Base-by-base conservation (phyloP, 306 rosid species). In the Cicer cuneatum region DNA sequence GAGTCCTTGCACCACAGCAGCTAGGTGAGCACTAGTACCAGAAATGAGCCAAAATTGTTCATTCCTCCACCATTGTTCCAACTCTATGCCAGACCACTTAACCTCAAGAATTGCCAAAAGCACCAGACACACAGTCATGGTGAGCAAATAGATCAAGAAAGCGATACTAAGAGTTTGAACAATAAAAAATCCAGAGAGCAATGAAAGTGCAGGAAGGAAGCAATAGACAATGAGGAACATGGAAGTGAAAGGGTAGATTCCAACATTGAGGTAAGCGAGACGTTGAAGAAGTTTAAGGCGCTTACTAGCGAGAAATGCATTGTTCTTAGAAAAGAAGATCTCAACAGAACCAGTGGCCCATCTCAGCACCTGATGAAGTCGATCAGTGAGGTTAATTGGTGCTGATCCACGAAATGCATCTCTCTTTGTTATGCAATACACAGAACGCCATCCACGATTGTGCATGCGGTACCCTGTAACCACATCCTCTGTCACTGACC, bases 261-360 rank as follows among this genome's bases (percentile, higher is more conserved):
- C 89, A 13, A 83, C 85, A 2, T 86, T 86, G 52, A 86, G 87
- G 75, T 86, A 86, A 9, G 83, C 74, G 0, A 86, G n/a, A 7
- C 89, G 87, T 65, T 86, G 89, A 1, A 86, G 73, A 21, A 83
- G 2, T 46, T 29, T 54, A 15, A 86, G 89, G 15, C 42, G 75
- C 37, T 19, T 78, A 1, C 85, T 56, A 0, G 72, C 89, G 0
- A 86, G 68, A 12, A 86, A 6, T 47, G 89, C 87, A 4, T 86
- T 86, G 75, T 86, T 86, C 63, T 76, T 61, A 0, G 89, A 86
- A 53, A 86, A 86, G 84, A 86, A 86, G 5, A 86, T 86, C 38
- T 86, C 89, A 2, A 86, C 89, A 1, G 89, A 86, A 8, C 89
- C 89, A 0, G 89, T 86, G 14, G 89, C 89, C 89, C 87, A 86